Percentiles rank a stretch among this genome's conserved stretches.
phyloP scores from a whole-genome alignment of 768 basidiomycete genomes.

The Trametes villosa region DNA sequence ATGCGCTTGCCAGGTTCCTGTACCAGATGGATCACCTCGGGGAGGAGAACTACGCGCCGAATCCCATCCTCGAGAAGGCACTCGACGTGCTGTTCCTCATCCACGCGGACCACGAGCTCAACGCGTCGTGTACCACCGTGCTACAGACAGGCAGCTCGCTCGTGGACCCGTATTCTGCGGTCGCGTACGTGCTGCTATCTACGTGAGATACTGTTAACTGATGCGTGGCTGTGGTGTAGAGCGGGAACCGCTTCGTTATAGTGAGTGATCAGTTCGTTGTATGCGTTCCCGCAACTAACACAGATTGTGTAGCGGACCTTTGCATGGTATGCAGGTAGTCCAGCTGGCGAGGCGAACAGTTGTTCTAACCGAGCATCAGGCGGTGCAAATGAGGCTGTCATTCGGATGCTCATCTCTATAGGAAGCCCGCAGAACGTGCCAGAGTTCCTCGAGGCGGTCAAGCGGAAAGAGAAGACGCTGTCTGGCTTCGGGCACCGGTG shows the following conservation, averaged over 20 bases:
- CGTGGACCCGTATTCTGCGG: constrained; percentile 88
- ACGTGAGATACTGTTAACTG: not conserved
- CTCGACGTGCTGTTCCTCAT: constrained; percentile 87
- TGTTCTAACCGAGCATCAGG: constrained; percentile 43
- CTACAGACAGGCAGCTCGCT: constrained; percentile 88
- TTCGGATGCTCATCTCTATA: constrained; percentile 90
- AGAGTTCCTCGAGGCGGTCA: constrained; percentile 84
- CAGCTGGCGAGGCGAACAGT: not conserved
- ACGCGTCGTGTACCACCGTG: constrained; percentile 84
- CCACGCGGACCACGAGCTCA: constrained; percentile 91
- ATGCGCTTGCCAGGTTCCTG: constrained; percentile 60
- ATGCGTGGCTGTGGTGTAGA: constrained; percentile 37
- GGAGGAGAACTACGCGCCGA: constrained; percentile 73
- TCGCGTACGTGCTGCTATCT: constrained; percentile 55
- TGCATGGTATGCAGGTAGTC: constrained; percentile 57
- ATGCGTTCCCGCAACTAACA: not conserved
- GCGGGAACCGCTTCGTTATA: constrained; percentile 90
- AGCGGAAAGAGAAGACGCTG: constrained; percentile 84
- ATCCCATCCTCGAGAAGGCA: constrained; percentile 85
- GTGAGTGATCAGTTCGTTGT: constrained; percentile 50
- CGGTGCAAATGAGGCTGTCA: constrained; percentile 92
- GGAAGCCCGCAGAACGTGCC: constrained; percentile 88
- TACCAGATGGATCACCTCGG: constrained; percentile 90
- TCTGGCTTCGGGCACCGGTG: constrained; percentile 90
- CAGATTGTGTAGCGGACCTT: constrained; percentile 55